Evolutionary conservation across 352 stramenopile species (phyloP).

Genomic region (Pythium dissotocum): DNA sequence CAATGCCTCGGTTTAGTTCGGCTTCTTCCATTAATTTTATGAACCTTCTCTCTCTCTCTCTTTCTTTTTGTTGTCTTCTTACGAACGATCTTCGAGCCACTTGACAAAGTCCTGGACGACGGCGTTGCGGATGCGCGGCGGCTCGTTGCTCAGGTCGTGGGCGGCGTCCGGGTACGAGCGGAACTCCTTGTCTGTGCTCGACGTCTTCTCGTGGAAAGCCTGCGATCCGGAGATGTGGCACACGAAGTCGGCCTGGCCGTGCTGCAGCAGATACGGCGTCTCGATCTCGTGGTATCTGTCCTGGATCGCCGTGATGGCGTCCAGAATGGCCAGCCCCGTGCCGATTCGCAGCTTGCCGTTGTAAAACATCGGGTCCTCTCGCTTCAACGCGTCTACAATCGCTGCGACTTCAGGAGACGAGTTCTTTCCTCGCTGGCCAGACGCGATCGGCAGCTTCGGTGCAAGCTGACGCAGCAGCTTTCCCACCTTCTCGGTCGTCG

Average conservation of each 20-base stretch:
- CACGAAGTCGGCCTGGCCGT: conserved; percentile 64
- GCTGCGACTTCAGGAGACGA: conserved; percentile 61
- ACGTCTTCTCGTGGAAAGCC: conserved; percentile 51
- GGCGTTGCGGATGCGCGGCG: conserved; percentile 53
- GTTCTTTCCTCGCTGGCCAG: conserved; percentile 59
- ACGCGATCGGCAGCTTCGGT: conserved; percentile 67
- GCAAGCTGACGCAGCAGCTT: conserved; percentile 53
- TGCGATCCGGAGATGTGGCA: conserved; percentile 73
- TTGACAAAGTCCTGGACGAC: conserved; percentile 70
- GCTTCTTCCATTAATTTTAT: conserved; percentile 11
- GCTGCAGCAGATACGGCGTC: conserved; percentile 76
- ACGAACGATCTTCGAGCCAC: conserved; percentile 56
- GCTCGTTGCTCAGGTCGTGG: conserved; percentile 79
- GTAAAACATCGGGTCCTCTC: conserved; percentile 71
- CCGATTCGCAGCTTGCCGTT: conserved; percentile 69
- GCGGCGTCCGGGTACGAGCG: conserved; percentile 51
- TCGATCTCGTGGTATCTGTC: conserved; percentile 61
- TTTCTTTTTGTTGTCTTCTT: background rate
- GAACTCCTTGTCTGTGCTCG: conserved; percentile 74
- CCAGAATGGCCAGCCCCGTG: conserved; percentile 67
- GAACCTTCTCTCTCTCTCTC: background rate
- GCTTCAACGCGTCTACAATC: conserved; percentile 54
- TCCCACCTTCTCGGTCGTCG: conserved; percentile 45
- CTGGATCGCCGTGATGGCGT: conserved; percentile 58
- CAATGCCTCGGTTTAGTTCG: conserved; percentile 19